These are phyloP conservation scores for Nannochloropsis salina DNA, from an alignment of 108 stramenopile genomes.

Conservation along the genomic window DNA sequence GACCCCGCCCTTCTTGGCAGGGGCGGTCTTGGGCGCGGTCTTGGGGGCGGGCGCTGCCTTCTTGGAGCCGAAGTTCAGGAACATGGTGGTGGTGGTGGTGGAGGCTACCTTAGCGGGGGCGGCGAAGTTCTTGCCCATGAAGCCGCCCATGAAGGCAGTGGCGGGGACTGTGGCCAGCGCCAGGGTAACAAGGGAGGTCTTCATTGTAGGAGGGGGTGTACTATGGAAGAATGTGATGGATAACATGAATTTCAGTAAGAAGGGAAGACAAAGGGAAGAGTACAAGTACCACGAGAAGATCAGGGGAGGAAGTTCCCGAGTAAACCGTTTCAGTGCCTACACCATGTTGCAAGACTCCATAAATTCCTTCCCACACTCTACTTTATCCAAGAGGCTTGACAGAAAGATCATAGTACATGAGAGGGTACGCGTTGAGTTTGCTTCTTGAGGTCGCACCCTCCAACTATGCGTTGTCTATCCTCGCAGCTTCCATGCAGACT, in stretches of 20 bases:
- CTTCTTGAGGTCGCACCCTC: constrained; percentile 19
- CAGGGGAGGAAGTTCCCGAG: no score
- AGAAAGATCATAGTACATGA: no score
- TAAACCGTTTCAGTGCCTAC: no score
- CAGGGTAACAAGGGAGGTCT: background rate
- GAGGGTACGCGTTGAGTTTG: background rate
- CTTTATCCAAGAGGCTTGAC: no score
- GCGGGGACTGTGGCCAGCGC: background rate
- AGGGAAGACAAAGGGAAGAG: background rate
- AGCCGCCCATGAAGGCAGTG: constrained; percentile 16
- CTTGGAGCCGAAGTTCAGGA: constrained; percentile 1
- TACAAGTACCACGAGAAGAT: background rate
- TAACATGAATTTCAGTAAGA: background rate
- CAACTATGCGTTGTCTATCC: background rate
- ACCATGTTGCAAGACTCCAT: no score
- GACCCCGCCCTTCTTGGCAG: background rate
- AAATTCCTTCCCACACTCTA: no score
- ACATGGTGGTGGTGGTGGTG: background rate
- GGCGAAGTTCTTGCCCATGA: constrained; percentile 19
- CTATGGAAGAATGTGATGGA: background rate
- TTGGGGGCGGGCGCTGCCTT: background rate
- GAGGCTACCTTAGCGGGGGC: background rate
- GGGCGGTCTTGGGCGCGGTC: background rate
- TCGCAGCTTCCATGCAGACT: background rate
- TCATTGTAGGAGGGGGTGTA: background rate